These are phyloP conservation scores for Aquanectria penicillioides DNA, from an alignment of 2,329 filamentous ascomycete species.

Conservation along the genomic window DNA sequence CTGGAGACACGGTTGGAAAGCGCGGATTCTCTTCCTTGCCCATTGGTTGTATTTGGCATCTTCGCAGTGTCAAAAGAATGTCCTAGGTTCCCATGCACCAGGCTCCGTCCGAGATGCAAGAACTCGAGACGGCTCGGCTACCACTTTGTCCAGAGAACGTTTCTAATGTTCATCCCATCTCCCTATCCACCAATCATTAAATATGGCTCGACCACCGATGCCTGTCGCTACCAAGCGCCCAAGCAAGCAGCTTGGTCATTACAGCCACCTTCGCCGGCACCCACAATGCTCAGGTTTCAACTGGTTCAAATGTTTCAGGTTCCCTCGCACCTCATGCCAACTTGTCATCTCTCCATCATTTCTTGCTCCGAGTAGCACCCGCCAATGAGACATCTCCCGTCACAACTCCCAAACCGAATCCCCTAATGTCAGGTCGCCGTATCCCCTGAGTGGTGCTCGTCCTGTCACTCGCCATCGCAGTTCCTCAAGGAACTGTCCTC, in stretches of 20 bases:
- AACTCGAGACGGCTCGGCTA: slow-evolving; percentile 10
- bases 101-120: slow-evolving; percentile 6
- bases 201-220: background rate
- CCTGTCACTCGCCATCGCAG: background rate
- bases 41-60: background rate
- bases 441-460: background rate
- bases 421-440: background rate
- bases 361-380: slow-evolving; percentile 3
- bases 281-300: slow-evolving; percentile 10
- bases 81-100: background rate
- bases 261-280: background rate
- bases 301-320: slow-evolving; percentile 20
- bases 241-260: background rate
- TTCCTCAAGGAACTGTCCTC: slow-evolving; percentile 5
- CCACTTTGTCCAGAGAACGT: slow-evolving; percentile 7
- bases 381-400: slow-evolving; percentile 25
- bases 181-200: slow-evolving; percentile 10
- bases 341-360: slow-evolving; percentile 19
- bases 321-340: slow-evolving; percentile 10
- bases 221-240: background rate
- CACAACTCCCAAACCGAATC: background rate
- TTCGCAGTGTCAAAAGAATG: background rate
- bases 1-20: slow-evolving; percentile 10
- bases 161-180: slow-evolving; percentile 17
- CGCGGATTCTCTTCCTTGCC: background rate